Evolutionary conservation across 352 stramenopile species (phyloP), one percentile per base, ranked within the genome.

Genomic region (Phytopythium boreale): DNA sequence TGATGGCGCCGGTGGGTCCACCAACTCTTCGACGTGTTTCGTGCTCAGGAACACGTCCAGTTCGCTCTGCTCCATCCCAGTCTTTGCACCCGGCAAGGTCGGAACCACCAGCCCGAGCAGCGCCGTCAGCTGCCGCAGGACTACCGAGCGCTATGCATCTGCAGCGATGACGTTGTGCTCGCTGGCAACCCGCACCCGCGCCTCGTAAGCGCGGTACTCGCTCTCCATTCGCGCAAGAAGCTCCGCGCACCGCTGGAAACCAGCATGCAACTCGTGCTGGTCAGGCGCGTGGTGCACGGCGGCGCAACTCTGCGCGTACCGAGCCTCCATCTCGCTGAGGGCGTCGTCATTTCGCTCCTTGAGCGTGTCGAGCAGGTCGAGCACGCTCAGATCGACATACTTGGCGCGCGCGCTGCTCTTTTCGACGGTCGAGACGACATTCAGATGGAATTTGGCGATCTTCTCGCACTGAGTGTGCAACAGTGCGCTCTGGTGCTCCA

Each of bases 151-250:
- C 55, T 96, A 82, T 22, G 67, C 76, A 10, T 73, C 62, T 6
- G 81, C 83, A 17, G 77, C 76, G 24, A 72, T 53, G 11, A 84
- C 74, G 49, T 95, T 84, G 56, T 89, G 79, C 5, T 71, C 49
- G 22, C 80, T 80, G 24, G 81, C 82, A 10, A 88, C 37, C 26
- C 57, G 57, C 1, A 75, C 66, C 19, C 73, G 71, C 27, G 73
- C 74, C 55, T 88, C 83, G 67, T 92, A 95, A 15, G 74, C 57
- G 14, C 90, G 84, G 69, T 97, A 97, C 26, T 86, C 80, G 8
- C 47, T 63, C 67, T 97, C 90, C 39, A 97, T 86, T 17, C 72
- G 27, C 26, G 79, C 76, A 3, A 97, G 72, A 2, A 97, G 46
- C 17, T 70, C 64, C 0, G 80, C 77, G 1, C 76, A 81, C 0